Evolutionary conservation across 1,284 basidiomycete genomes (phyloP).

Genomic region (Rhodotorula sp.): DNA sequence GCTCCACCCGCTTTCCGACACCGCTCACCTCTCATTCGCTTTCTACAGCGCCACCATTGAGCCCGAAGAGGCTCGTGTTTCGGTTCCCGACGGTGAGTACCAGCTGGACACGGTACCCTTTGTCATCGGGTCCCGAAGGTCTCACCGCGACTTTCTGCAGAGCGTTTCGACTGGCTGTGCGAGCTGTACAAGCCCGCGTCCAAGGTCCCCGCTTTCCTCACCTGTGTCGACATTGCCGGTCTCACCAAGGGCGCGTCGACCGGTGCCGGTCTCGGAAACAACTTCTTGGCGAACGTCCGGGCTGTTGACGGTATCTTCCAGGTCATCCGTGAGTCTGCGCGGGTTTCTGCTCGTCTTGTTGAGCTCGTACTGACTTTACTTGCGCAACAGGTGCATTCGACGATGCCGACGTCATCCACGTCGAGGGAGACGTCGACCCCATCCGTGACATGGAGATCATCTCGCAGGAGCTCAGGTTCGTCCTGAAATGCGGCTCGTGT

Average conservation of each 20-base stretch:
- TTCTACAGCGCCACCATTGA: slow-evolving; percentile 52
- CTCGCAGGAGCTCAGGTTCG: slow-evolving; percentile 75
- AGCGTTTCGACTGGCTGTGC: slow-evolving; percentile 91
- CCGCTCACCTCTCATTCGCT: slow-evolving; percentile 10
- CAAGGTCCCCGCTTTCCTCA: slow-evolving; percentile 89
- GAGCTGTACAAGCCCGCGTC: slow-evolving; percentile 85
- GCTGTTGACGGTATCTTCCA: slow-evolving; percentile 99
- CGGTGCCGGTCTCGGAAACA: slow-evolving; percentile 95
- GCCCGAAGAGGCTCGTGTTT: slow-evolving; percentile 83
- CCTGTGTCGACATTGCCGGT: slow-evolving; percentile 98
- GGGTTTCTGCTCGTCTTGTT: neutral
- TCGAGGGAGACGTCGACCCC: slow-evolving; percentile 97
- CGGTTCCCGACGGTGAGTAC: slow-evolving; percentile 75
- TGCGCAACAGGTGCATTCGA: slow-evolving; percentile 68
- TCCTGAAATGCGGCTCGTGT: neutral
- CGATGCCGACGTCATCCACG: slow-evolving; percentile 97
- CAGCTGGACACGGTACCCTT: too few relatives aligned
- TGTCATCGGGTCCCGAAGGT: neutral
- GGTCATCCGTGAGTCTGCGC: slow-evolving; percentile 65
- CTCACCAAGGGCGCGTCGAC: slow-evolving; percentile 95
- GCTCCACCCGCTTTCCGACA: neutral
- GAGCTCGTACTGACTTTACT: neutral
- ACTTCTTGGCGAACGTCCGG: slow-evolving; percentile 95
- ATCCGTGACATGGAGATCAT: slow-evolving; percentile 98
- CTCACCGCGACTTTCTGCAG: neutral